A percentile compares a stretch with the other conserved stretches of the same genome.
phyloP scores from a whole-genome alignment of 345 rosid genomes.

The Rhizophora mangle region DNA sequence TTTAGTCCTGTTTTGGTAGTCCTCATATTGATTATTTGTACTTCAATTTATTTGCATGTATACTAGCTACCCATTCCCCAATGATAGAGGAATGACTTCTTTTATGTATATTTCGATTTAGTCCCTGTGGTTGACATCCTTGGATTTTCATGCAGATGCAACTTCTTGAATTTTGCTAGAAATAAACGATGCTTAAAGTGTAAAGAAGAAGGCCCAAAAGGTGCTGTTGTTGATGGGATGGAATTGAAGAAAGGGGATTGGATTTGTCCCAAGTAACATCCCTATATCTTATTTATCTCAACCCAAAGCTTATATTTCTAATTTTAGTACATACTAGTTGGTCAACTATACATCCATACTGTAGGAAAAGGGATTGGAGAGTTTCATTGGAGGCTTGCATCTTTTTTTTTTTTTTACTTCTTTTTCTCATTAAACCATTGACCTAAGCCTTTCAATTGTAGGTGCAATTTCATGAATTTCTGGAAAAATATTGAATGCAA shows the following conservation, averaged over 20 bases:
- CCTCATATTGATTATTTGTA: too few species aligned
- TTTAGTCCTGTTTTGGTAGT: not conserved
- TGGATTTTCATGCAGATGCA: conserved; percentile 44
- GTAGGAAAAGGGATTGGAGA: too few species aligned
- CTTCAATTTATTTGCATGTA: too few species aligned
- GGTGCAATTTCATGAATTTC: conserved; percentile 42
- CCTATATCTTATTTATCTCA: not conserved
- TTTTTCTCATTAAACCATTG: not conserved
- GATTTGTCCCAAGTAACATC: conserved; percentile 52
- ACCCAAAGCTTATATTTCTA: too few species aligned
- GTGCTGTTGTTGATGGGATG: conserved; percentile 13
- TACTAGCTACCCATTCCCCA: too few species aligned
- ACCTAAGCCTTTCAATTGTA: not conserved
- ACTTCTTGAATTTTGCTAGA: conserved; percentile 48
- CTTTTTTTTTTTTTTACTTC: not conserved
- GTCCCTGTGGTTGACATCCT: not conserved
- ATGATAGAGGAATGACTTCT: too few species aligned
- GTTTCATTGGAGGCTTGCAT: not conserved
- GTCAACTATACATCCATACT: too few species aligned
- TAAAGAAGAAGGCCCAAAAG: conserved; percentile 43
- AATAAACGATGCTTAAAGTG: conserved; percentile 47
- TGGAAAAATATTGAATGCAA: conserved; percentile 40
- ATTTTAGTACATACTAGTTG: too few species aligned
- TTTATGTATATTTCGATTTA: too few species aligned
- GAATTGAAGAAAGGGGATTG: conserved; percentile 67